phyloP scores from a whole-genome alignment of 345 rosid genomes.

The Camelina sativa region DNA sequence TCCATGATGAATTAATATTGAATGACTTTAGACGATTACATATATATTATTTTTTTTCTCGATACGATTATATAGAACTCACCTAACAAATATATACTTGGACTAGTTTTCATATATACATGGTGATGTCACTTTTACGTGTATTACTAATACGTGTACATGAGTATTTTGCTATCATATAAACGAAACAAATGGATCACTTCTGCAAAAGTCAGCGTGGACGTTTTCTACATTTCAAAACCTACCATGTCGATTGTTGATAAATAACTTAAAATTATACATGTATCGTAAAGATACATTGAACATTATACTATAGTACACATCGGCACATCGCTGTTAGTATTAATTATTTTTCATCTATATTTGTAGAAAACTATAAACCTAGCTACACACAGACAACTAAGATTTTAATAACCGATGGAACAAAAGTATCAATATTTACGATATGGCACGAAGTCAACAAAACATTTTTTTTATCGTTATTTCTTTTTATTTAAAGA shows the following conservation, averaged over 20 bases:
- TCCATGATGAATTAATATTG: too few relatives aligned
- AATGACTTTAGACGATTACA: background rate
- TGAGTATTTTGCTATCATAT: background rate
- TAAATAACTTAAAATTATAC: background rate
- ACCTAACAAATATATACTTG: constrained; percentile 26
- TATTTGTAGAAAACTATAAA: constrained; percentile 17
- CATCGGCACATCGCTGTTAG: constrained; percentile 29
- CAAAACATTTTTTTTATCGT: background rate
- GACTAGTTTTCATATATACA: background rate
- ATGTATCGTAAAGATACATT: constrained; percentile 25
- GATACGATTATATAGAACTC: background rate
- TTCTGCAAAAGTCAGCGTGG: constrained; percentile 32
- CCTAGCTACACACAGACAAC: constrained; percentile 15
- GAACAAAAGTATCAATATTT: background rate
- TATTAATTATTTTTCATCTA: constrained; percentile 27
- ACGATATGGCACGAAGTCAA: constrained; percentile 9
- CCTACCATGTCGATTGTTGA: constrained; percentile 21
- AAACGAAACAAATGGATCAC: background rate
- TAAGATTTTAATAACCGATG: constrained; percentile 9
- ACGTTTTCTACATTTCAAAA: constrained; percentile 34
- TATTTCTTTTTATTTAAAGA: background rate
- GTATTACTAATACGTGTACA: constrained; percentile 6
- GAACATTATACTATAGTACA: constrained; percentile 24
- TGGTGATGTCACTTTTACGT: constrained; percentile 7
- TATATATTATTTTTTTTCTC: background rate